These are phyloP conservation scores for Calocybe gangraenosa DNA, from an alignment of 768 basidiomycete genomes.

Conservation along the genomic window DNA sequence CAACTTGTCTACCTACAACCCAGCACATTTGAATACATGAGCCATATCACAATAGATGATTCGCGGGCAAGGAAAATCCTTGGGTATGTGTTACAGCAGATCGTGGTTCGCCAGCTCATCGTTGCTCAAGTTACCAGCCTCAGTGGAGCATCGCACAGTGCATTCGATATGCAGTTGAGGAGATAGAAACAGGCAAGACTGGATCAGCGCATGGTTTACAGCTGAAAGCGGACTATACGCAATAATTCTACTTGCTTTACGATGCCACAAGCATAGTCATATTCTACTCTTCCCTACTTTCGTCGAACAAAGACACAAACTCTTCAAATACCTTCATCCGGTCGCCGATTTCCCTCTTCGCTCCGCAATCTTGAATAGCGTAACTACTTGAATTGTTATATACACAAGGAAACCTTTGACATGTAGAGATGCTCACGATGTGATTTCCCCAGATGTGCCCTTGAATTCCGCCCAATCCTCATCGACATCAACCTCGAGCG, in stretches of 20 bases:
- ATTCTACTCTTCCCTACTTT: slow-evolving; percentile 11
- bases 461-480: slow-evolving; percentile 36
- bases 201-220: slow-evolving; percentile 19
- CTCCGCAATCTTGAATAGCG: slow-evolving; percentile 28
- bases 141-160: slow-evolving; percentile 27
- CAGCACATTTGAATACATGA: slow-evolving; percentile 25
- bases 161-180: slow-evolving; percentile 29
- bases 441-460: slow-evolving; percentile 21
- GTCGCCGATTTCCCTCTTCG: slow-evolving; percentile 29
- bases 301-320: slow-evolving; percentile 39
- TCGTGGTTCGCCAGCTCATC: background rate
- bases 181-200: slow-evolving; percentile 24
- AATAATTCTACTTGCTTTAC: background rate
- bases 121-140: slow-evolving; percentile 20
- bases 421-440: slow-evolving; percentile 20
- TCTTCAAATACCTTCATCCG: slow-evolving; percentile 38
- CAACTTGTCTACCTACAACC: slow-evolving; percentile 27
- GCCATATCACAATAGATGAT: slow-evolving; percentile 27
- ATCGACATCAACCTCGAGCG: slow-evolving; percentile 38
- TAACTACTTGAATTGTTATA: slow-evolving; percentile 21
- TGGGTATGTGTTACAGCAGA: slow-evolving; percentile 18
- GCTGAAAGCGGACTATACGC: slow-evolving; percentile 4
- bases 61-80: slow-evolving; percentile 28
- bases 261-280: background rate
- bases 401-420: background rate